These are phyloP conservation scores for Saccharomycopsis hybrid DNA, from an alignment of 1,139 yeast species.

Conservation along the genomic window DNA sequence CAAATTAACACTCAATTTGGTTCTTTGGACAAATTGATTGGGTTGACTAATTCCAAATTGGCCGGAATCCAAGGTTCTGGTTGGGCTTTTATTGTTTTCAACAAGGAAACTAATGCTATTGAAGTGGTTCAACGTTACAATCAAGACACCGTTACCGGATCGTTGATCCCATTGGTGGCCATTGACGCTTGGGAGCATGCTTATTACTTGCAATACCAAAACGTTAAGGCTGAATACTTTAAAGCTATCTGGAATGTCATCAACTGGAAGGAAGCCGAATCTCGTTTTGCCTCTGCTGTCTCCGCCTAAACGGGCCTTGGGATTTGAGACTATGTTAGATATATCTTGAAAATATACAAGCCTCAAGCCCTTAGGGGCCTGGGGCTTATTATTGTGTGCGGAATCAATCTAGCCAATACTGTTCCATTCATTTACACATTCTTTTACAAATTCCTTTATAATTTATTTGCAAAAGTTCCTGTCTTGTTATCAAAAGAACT, in stretches of 20 bases:
- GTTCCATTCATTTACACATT: too few species aligned
- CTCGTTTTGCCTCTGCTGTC: constrained; percentile 37
- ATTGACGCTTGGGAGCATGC: constrained; percentile 99
- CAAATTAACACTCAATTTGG: constrained; percentile 69
- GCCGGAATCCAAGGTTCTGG: constrained; percentile 97
- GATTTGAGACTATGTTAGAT: too few species aligned
- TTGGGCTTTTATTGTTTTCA: constrained; percentile 94
- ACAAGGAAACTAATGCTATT: constrained; percentile 71
- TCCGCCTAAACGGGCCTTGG: constrained; percentile 17
- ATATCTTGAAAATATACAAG: too few species aligned
- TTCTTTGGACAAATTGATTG: constrained; percentile 65
- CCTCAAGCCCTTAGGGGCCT: too few species aligned
- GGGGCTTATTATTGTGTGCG: too few species aligned
- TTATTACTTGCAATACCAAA: constrained; percentile 91
- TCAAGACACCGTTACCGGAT: constrained; percentile 83
- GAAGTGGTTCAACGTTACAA: constrained; percentile 83
- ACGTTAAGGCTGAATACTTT: constrained; percentile 91
- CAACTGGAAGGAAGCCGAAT: constrained; percentile 93
- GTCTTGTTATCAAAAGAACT: too few species aligned
- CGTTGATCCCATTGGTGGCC: constrained; percentile 75
- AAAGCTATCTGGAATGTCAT: constrained; percentile 95
- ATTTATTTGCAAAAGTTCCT: too few species aligned
- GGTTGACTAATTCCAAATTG: constrained; percentile 64
- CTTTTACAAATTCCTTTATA: too few species aligned
- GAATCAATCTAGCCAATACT: too few species aligned